A percentile compares a stretch with the other conserved stretches of the same genome.
Conservation (phyloP, 495 filamentous ascomycete genomes). For the Aspergillus ellipticus region DNA sequence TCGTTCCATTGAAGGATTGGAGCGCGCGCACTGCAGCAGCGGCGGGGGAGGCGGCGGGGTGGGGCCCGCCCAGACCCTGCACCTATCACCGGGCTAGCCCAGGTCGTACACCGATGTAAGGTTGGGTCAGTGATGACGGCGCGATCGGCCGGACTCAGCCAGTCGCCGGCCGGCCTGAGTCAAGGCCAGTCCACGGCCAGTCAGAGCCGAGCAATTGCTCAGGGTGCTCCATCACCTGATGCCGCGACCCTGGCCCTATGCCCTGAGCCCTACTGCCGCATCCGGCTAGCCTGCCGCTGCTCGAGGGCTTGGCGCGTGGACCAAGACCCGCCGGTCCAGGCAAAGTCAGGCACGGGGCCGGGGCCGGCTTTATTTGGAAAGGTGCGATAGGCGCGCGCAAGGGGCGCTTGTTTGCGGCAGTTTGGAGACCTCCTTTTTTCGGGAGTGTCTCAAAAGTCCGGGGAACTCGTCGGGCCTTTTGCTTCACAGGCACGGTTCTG, state of each 20-base stretch:
- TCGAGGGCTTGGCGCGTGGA: neutral
- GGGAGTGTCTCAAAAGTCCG: conserved; percentile 26
- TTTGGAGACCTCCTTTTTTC: conserved; percentile 33
- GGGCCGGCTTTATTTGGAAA: conserved; percentile 4
- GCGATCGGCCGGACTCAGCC: neutral
- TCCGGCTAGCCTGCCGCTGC: neutral
- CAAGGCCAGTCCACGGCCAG: neutral
- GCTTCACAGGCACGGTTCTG: conserved; percentile 10
- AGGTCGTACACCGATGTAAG: neutral
- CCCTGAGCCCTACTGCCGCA: conserved; percentile 8
- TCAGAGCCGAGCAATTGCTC: neutral
- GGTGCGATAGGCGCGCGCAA: conserved; percentile 40
- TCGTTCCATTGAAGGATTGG: conserved; percentile 1
- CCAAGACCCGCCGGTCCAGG: neutral
- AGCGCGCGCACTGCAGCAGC: conserved; percentile 1
- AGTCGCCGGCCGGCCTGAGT: neutral
- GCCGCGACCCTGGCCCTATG: neutral
- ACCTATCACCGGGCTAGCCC: neutral
- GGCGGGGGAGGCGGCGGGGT: conserved; percentile 7
- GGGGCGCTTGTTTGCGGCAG: conserved; percentile 36
- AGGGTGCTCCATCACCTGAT: conserved; percentile 5
- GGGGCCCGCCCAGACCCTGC: neutral
- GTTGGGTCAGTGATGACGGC: neutral
- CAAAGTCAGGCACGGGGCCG: conserved; percentile 19
- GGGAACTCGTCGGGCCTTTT: conserved; percentile 25